Conservation (phyloP, 768 basidiomycete genomes). For the Paxillus rubicundulus region DNA sequence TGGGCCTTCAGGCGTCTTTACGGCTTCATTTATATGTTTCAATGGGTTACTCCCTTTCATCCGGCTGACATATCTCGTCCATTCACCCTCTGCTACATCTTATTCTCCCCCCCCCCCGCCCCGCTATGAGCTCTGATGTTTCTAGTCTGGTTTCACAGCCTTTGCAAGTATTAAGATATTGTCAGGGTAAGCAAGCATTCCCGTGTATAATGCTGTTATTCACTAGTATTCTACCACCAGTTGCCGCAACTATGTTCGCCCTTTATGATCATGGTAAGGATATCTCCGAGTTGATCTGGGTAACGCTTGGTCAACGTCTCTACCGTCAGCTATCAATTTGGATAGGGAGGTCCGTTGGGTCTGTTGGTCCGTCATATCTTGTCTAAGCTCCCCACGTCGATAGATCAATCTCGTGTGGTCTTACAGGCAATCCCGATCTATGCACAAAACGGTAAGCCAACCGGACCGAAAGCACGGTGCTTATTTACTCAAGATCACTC, state of each 20-base stretch:
- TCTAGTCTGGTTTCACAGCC: not conserved
- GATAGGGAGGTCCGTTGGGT: slow-evolving; percentile 3
- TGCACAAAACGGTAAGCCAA: not conserved
- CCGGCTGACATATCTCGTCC: not conserved
- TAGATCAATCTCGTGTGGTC: slow-evolving; percentile 1
- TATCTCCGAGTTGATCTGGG: not conserved
- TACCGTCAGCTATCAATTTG: not conserved
- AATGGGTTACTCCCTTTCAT: not conserved
- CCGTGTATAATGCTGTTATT: not conserved
- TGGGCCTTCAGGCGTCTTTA: not conserved
- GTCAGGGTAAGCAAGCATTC: not conserved
- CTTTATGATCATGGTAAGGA: slow-evolving; percentile 5
- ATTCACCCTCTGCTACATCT: not conserved
- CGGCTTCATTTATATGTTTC: not conserved
- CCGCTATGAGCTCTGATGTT: not conserved
- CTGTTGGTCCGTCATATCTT: not conserved
- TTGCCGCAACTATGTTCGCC: not conserved
- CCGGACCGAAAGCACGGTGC: not conserved
- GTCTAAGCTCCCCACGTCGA: not conserved
- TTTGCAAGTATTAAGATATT: not conserved
- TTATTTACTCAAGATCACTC: not conserved
- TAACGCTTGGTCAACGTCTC: not conserved
- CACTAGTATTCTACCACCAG: not conserved
- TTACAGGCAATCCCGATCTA: not conserved
- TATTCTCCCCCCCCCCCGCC: not conserved